Base-by-base conservation (phyloP, 208 protist species). In the Crithidia expoeki region DNA sequence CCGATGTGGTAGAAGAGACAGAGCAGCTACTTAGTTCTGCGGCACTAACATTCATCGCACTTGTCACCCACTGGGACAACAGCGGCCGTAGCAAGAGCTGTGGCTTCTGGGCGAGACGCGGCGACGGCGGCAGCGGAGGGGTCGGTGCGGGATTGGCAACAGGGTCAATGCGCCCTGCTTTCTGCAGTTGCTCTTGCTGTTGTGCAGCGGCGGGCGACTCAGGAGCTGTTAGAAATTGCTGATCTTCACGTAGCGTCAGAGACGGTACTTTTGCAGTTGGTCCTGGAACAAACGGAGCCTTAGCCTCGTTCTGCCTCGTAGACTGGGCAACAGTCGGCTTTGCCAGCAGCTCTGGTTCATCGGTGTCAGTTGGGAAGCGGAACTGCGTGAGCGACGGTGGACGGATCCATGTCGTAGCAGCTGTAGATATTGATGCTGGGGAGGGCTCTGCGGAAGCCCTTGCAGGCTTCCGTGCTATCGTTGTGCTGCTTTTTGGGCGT, bases 31-130 rank as follows among this genome's bases (percentile, higher is more conserved):
- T 44, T 4, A 14, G 25, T 4, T 17, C 42, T 25, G 30, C 30
- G 6, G 42, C 44, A n/a, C 2, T 2, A 7, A 27, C 30, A 14
- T 5, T 2, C 59, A 65, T 42, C 1, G 59, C 59, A 17, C 30
- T 34, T 1, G 46, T 44, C 30, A 65, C 59, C 28, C 52, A 46
- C 27, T 65, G 59, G 3, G 59, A 42, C 46, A 65, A 12, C 2
- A 65, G 46, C 2, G 59, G 59, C 25, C 59, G 59, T 32, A 38
- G n/a, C 5, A 32, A 19, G 1, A 42, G 42, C 16, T 47, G n/a
- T 10, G 46, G 44, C 17, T 42, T 55, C 7, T 55, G 59, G 11
- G 28, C n/a, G 28, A 55, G 59, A 17, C 59, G 59, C 5, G 59
- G 59, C 32, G 30, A 11, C 11, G 59, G 27, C 21, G 36, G 33